A percentile compares a stretch with the other conserved stretches of the same genome.
phyloP scores from a whole-genome alignment of 2,329 filamentous ascomycete genomes.

The Aspergillus hiratsukae region DNA sequence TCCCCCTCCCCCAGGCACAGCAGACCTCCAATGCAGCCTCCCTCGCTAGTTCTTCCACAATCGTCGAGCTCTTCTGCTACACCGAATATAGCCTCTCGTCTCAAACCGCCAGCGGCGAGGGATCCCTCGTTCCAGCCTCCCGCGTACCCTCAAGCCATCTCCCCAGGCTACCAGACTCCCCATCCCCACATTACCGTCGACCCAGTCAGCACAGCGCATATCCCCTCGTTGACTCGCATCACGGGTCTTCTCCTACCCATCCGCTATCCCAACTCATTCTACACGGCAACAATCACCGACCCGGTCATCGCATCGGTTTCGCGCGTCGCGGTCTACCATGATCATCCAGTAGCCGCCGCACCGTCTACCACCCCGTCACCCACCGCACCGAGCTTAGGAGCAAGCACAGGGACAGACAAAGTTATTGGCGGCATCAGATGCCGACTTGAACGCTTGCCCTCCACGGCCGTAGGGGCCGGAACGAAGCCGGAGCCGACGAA shows the following conservation, averaged over 20 bases:
- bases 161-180: constrained; percentile 28
- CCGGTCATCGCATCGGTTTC: constrained; percentile 50
- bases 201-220: constrained; percentile 49
- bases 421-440: constrained; percentile 48
- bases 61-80: constrained; percentile 15
- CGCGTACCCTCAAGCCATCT: constrained; percentile 27
- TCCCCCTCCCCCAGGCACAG: constrained; percentile 13
- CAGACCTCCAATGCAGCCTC: constrained; percentile 28
- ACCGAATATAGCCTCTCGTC: constrained; percentile 13
- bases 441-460: constrained; percentile 37
- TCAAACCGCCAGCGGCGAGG: constrained; percentile 19
- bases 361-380: constrained; percentile 11
- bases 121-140: constrained; percentile 25
- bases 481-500: constrained; percentile 31
- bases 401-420: constrained; percentile 33
- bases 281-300: constrained; percentile 56
- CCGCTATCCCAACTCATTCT: constrained; percentile 58
- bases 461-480: constrained; percentile 8
- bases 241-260: constrained; percentile 57
- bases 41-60: constrained; percentile 24
- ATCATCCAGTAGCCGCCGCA: constrained; percentile 34
- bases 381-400: constrained; percentile 10
- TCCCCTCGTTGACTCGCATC: constrained; percentile 54
- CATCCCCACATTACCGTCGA: constrained; percentile 51
- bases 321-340: constrained; percentile 56